phyloP scores from a whole-genome alignment of 768 basidiomycete genomes.

The Amanita jacksonii region DNA sequence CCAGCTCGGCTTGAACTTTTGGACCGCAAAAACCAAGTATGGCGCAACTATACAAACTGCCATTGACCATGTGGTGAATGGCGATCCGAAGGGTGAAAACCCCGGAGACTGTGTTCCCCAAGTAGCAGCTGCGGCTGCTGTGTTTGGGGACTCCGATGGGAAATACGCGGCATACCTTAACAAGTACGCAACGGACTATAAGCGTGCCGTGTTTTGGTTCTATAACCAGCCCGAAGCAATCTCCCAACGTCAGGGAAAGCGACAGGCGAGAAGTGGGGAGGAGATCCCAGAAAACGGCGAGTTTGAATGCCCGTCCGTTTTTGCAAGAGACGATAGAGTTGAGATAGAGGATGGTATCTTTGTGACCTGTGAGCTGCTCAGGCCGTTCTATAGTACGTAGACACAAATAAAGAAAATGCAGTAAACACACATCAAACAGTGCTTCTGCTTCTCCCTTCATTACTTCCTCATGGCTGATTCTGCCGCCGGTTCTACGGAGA shows the following conservation, averaged over 20 bases:
- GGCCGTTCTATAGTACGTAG: constrained; percentile 23
- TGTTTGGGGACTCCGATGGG: constrained; percentile 50
- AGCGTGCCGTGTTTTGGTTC: constrained; percentile 39
- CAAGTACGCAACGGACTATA: constrained; percentile 27
- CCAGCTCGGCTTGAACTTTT: constrained; percentile 39
- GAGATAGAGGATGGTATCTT: constrained; percentile 35
- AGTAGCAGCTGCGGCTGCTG: constrained; percentile 45
- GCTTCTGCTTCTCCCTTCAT: constrained; percentile 10
- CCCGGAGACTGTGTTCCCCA: constrained; percentile 45
- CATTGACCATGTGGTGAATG: constrained; percentile 46
- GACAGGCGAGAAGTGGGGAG: constrained; percentile 30
- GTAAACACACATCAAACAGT: constrained; percentile 17
- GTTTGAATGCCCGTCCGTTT: constrained; percentile 30
- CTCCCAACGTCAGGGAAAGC: constrained; percentile 36
- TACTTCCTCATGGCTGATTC: constrained; percentile 53
- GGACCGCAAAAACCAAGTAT: constrained; percentile 38
- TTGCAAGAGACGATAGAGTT: constrained; percentile 17
- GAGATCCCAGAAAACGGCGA: constrained; percentile 5
- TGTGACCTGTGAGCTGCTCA: constrained; percentile 33
- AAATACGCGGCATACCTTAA: constrained; percentile 44
- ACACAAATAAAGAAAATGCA: constrained; percentile 14
- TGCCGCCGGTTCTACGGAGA: constrained; percentile 68
- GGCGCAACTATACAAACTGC: constrained; percentile 52
- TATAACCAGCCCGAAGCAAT: constrained; percentile 45
- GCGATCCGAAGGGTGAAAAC: constrained; percentile 22